Percentiles rank a stretch among this genome's conserved stretches.
These are phyloP conservation scores for Mycena chlorophos DNA, from an alignment of 768 basidiomycete genomes.

Conservation along the genomic window DNA sequence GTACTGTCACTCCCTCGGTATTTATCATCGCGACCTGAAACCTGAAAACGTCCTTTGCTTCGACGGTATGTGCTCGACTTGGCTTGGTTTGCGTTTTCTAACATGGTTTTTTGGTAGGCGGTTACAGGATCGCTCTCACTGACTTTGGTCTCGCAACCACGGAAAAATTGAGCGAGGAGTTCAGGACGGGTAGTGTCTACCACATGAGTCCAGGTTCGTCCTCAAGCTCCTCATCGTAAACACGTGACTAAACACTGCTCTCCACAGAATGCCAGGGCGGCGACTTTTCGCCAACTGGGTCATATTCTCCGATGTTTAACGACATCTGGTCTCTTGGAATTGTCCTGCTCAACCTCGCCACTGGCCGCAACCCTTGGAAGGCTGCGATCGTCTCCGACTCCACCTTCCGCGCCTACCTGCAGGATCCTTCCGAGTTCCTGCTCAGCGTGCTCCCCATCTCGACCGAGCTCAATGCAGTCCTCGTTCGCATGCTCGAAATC, in stretches of 20 bases:
- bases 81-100: neutral
- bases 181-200: conserved; percentile 95
- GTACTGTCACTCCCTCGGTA: conserved; percentile 86
- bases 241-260: conserved; percentile 24
- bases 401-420: conserved; percentile 86
- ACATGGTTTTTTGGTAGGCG: conserved; percentile 34
- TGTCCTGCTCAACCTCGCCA: conserved; percentile 92
- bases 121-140: conserved; percentile 78
- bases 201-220: conserved; percentile 91
- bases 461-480: conserved; percentile 65
- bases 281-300: conserved; percentile 56
- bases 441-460: conserved; percentile 83
- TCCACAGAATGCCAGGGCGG: conserved; percentile 86
- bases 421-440: conserved; percentile 77
- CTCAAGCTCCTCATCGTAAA: conserved; percentile 12
- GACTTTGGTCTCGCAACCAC: conserved; percentile 96
- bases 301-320: conserved; percentile 85
- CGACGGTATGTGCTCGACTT: conserved; percentile 34
- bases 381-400: conserved; percentile 80
- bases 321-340: conserved; percentile 98
- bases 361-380: conserved; percentile 95
- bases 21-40: conserved; percentile 97
- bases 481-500: conserved; percentile 71
- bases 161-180: conserved; percentile 81
- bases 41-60: conserved; percentile 94